Evolutionary conservation across 1,139 yeast species (phyloP).

Genomic region (Pneumocystis jirovecii): DNA sequence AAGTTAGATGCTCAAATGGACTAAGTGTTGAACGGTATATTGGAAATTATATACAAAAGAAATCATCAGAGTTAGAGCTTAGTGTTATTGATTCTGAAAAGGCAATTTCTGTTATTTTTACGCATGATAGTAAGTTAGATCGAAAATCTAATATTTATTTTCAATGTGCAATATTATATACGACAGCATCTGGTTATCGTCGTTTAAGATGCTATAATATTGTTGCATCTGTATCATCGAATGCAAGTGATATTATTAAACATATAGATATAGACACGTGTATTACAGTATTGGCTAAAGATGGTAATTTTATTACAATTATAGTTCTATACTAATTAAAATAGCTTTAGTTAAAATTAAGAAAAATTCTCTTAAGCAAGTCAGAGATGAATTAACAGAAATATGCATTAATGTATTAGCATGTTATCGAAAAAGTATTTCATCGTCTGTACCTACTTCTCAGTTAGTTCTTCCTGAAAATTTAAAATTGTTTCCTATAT

Average conservation of each 20-base stretch:
- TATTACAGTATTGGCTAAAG: slow-evolving; percentile 56
- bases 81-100: slow-evolving; percentile 55
- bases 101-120: slow-evolving; percentile 54
- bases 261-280: slow-evolving; percentile 78
- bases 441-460: slow-evolving; percentile 37
- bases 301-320: neutral
- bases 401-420: slow-evolving; percentile 62
- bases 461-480: slow-evolving; percentile 75
- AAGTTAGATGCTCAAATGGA: slow-evolving; percentile 80
- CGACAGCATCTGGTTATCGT: slow-evolving; percentile 59
- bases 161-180: slow-evolving; percentile 79
- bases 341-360: slow-evolving; percentile 48
- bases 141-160: slow-evolving; percentile 69
- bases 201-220: slow-evolving; percentile 74
- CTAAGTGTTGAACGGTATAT: slow-evolving; percentile 68
- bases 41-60: slow-evolving; percentile 34
- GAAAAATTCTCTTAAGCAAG: slow-evolving; percentile 38
- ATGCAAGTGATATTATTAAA: slow-evolving; percentile 57
- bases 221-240: slow-evolving; percentile 66
- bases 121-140: slow-evolving; percentile 62
- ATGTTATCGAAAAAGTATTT: slow-evolving; percentile 44
- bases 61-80: slow-evolving; percentile 46
- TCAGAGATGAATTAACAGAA: slow-evolving; percentile 47
- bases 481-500: slow-evolving; percentile 55
- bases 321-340: neutral